A percentile compares a stretch with the other conserved stretches of the same genome.
These are phyloP conservation scores for Boletus tylopilopsis DNA, from an alignment of 768 basidiomycete genomes.

Conservation along the genomic window DNA sequence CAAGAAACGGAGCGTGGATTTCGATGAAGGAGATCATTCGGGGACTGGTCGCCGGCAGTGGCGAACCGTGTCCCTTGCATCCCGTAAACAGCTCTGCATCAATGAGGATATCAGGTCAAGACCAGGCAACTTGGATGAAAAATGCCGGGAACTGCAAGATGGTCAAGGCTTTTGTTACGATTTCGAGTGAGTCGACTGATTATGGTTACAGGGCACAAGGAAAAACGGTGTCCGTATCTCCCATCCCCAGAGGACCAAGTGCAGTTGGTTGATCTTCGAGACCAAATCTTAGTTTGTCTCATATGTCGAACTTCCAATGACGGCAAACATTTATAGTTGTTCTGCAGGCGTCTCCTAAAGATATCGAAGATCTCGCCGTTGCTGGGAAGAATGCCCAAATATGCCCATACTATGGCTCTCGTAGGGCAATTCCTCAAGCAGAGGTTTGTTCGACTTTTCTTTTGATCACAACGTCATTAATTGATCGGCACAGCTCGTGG, in stretches of 20 bases:
- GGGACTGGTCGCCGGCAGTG: constrained; percentile 25
- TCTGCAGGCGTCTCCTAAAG: constrained; percentile 76
- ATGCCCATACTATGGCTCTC: constrained; percentile 93
- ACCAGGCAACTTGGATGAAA: constrained; percentile 77
- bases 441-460: constrained; percentile 50
- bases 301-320: too few species aligned
- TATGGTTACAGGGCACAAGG: constrained; percentile 48
- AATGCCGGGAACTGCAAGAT: constrained; percentile 75
- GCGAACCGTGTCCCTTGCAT: constrained; percentile 83
- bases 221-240: constrained; percentile 71
- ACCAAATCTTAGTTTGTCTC: constrained; percentile 73
- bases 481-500: constrained; percentile 59
- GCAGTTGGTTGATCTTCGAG: constrained; percentile 76
- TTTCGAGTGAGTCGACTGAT: constrained; percentile 1
- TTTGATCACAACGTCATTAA: neutral
- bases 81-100: constrained; percentile 89
- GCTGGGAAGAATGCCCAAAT: constrained; percentile 64
- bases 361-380: constrained; percentile 87
- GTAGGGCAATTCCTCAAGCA: constrained; percentile 84
- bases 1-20: constrained; percentile 20
- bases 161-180: constrained; percentile 38
- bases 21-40: constrained; percentile 23
- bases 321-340: neutral
- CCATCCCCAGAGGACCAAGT: constrained; percentile 67
- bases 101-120: constrained; percentile 70